These are phyloP conservation scores for Aspergillus sergii DNA, from an alignment of 2,329 filamentous ascomycete genomes.

Conservation along the genomic window DNA sequence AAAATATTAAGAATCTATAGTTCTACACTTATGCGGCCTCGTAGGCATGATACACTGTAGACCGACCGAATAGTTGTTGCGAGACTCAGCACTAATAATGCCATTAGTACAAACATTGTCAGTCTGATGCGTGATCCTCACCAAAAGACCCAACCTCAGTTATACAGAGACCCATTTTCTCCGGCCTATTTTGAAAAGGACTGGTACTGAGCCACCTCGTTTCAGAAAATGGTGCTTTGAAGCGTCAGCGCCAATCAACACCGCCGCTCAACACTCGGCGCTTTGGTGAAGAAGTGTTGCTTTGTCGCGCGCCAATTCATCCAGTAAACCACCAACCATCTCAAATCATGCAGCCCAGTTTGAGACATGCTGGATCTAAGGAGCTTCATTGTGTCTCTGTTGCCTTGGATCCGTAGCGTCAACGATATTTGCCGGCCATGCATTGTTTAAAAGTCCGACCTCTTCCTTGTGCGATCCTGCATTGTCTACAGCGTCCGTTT, in stretches of 20 bases:
- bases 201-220: not conserved
- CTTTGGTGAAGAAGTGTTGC: not conserved
- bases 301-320: constrained; percentile 23
- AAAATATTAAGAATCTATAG: not conserved
- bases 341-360: not conserved
- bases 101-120: too few species aligned
- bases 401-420: not conserved
- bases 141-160: not conserved
- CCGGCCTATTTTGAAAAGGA: not conserved
- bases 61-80: too few species aligned
- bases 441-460: constrained; percentile 2
- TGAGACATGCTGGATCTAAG: not conserved
- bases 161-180: not conserved
- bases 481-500: not conserved
- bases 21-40: too few species aligned
- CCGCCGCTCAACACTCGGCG: not conserved
- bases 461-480: not conserved
- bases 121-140: too few species aligned
- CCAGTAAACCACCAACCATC: constrained; percentile 15
- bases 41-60: too few species aligned
- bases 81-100: too few species aligned
- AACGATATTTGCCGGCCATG: not conserved
- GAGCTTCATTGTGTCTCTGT: not conserved
- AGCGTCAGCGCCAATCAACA: constrained; percentile 12
- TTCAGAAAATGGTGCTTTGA: constrained; percentile 9